phyloP scores from a whole-genome alignment of 1,284 basidiomycete species.

The Puccinia horiana region DNA sequence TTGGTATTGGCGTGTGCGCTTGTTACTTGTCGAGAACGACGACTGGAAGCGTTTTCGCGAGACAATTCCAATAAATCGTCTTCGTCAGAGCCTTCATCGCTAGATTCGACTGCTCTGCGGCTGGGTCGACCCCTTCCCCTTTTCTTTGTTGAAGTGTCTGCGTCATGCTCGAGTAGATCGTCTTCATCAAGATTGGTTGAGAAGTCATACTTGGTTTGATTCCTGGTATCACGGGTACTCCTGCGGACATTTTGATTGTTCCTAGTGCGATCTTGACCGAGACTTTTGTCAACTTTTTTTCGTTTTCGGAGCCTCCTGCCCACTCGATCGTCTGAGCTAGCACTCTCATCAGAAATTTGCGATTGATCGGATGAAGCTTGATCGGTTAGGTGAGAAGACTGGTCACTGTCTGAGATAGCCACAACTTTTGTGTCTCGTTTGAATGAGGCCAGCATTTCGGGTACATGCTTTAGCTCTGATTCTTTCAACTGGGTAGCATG shows the following conservation, averaged over 20 bases:
- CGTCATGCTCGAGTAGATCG: neutral
- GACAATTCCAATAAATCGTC: slow-evolving; percentile 8
- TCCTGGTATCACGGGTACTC: slow-evolving; percentile 39
- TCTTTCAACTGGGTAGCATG: slow-evolving; percentile 21
- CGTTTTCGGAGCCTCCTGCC: neutral
- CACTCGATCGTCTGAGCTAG: slow-evolving; percentile 12
- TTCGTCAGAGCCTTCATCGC: slow-evolving; percentile 4
- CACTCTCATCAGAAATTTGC: slow-evolving; percentile 3
- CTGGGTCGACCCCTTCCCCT: slow-evolving; percentile 14
- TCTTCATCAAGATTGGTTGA: neutral
- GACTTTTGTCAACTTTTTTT: neutral
- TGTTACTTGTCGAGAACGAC: neutral
- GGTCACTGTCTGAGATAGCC: slow-evolving; percentile 8
- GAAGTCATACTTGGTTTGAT: slow-evolving; percentile 36
- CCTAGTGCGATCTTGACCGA: neutral
- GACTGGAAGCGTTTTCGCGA: slow-evolving; percentile 6
- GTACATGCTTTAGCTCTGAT: slow-evolving; percentile 28
- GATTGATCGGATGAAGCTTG: neutral
- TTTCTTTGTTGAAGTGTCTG: slow-evolving; percentile 15
- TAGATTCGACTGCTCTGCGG: slow-evolving; percentile 23
- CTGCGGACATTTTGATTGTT: slow-evolving; percentile 20
- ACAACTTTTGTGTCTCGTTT: slow-evolving; percentile 8
- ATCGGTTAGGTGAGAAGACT: neutral
- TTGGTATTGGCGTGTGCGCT: slow-evolving; percentile 20
- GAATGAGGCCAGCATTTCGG: slow-evolving; percentile 26